Evolutionary conservation across 1,284 basidiomycete genomes (phyloP), one percentile per base, ranked within the genome.

Genomic region (Rhodotorula sp.): DNA sequence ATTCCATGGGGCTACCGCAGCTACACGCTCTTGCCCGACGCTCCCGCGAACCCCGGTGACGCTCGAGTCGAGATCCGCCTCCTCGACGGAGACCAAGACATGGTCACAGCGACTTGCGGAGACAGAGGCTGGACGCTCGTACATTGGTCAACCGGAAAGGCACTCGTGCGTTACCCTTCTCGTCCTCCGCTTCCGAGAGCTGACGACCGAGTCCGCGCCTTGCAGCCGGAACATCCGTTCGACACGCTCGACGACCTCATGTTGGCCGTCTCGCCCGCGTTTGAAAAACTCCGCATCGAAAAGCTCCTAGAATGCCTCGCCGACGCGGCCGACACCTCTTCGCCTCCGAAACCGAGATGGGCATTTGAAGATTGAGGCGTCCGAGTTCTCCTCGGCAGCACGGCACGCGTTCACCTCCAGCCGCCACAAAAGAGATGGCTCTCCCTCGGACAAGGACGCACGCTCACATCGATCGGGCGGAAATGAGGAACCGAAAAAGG

Each of bases 221-320:
- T 29, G 34, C 63, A 46, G 67, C 61, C 52, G 26, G 49, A 34
- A n/a, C 58, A 51, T 26, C 21, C 48, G 21, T 76, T 70, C 47
- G 72, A 74, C 23, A 74, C 75, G 6, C 70, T 76, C 49, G 75
- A 76, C n/a, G 67, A 76, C 57, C 62, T 76, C 2, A 43, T 76
- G 14, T 58, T 69, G 29, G 63, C 64, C 26, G 52, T 76, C 21
- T 72, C 70, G 8, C 75, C 75, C 8, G 46, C 20, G 23, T 76
- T 76, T 31, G 68, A 68, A 31, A 14, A 23, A 12, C 59, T 54
- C 43, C 58, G 74, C 16, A 69, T 71, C 59, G 16, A 69, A 16
- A 62, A 69, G 49, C 56, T 75, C 39, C 47, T 65, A 31, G 64
- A 66, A 29, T 61, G 61, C 48, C 54, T 73, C 61, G 57, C 59